Conservation (phyloP, 176 grass and related monocot species). For the Sorghum bicolor region DNA sequence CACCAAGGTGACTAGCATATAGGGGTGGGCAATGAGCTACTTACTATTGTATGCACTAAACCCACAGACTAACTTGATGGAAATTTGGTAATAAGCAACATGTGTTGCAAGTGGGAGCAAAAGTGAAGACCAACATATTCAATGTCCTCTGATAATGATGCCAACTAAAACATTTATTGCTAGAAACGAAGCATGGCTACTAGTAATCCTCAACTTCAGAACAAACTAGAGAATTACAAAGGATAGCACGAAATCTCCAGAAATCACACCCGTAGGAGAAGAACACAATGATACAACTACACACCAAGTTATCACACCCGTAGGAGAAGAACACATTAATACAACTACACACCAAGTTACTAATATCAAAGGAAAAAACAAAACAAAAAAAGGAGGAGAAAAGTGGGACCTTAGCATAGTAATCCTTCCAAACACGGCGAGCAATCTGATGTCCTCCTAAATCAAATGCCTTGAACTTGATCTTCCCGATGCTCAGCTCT, state of each 20-base stretch:
- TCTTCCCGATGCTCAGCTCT: constrained; percentile 78
- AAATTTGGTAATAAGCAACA: background rate
- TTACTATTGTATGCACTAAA: constrained; percentile 9
- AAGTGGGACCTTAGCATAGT: constrained; percentile 75
- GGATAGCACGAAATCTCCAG: background rate
- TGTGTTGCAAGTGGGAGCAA: background rate
- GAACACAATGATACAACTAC: background rate
- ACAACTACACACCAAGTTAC: background rate
- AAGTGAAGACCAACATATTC: constrained; percentile 21
- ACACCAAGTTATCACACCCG: background rate
- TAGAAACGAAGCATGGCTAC: background rate
- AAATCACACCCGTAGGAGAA: background rate
- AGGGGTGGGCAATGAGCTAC: background rate
- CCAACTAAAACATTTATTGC: background rate
- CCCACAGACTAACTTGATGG: constrained; percentile 19
- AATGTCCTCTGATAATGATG: constrained; percentile 29
- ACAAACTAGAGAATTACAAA: background rate
- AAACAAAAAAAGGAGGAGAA: background rate
- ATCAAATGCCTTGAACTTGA: constrained; percentile 95
- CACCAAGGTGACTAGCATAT: constrained; percentile 8
- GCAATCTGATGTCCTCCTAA: constrained; percentile 93
- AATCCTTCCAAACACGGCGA: constrained; percentile 94
- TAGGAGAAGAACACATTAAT: no score
- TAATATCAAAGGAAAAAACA: background rate
- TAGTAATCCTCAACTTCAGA: background rate